Evolutionary conservation across 2,329 filamentous ascomycete species (phyloP), one percentile per base, ranked within the genome.

Genomic region (Epichloe gansuensis): DNA sequence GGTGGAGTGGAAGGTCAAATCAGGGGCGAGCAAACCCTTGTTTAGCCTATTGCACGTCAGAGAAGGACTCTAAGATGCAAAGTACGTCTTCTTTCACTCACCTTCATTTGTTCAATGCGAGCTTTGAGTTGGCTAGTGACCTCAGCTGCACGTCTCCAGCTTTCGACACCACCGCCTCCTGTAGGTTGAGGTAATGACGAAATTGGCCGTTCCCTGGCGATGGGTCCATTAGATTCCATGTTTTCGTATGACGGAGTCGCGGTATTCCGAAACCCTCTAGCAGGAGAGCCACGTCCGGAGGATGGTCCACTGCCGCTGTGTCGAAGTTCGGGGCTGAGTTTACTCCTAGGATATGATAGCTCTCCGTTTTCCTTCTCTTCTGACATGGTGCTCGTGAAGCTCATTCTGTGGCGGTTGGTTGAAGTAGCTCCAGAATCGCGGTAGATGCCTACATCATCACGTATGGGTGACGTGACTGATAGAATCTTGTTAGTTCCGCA

Each of bases 31-130:
- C 59, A 50, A 61, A 60, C 28, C 61, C 62, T 55, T 65, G 63
- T 54, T 60, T 64, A 25, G 61, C 61, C 61, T 63, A 17, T 21
- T 12, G 11, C 17, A 8, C 8, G 52, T 55, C 37, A 55, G 52
- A 48, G 17, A 35, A 41, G 11, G 8, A 42, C 17, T 15, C 5
- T 21, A 37, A 38, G 21, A 31, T 31, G 17, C 6, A 35, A 9
- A 17, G n/a, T 2, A 38, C 11, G 38, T 43, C 3, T 15, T 15
- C 21, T 25, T 42, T 23, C 8, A 62, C 71, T 59, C 62, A 80
- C 81, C 78, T 97, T 98, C 93, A 98, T 98, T 75, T 93, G 87
- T 74, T 97, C 93, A 68, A 98, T 98, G 66, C 93, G 82, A 50
- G 91, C 90, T 74, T 97, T 98, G 63, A 98, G 70, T 67, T 96